Base-by-base conservation (phyloP, 1,139 yeast genomes). In the Meyerozyma carpophila region DNA sequence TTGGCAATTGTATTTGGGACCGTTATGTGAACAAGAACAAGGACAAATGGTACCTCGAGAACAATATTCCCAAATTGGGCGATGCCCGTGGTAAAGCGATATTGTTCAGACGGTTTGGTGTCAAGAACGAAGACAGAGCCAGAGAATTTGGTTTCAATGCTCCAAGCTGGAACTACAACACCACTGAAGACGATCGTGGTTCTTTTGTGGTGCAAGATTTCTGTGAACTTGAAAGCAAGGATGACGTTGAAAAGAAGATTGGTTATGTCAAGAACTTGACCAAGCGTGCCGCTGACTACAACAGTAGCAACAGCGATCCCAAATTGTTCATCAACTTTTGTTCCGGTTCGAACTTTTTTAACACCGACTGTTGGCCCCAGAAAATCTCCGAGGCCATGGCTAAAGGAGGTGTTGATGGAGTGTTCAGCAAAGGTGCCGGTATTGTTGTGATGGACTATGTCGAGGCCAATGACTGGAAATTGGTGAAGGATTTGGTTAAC, bases 351-450 rank as follows among this genome's bases (percentile, higher is more conserved):
- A 84, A 83, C 62, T 82, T 84, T 61, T 82, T 81, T 61, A 81
- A 83, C 62, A 79, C 75, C 43, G 75, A 69, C 44, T 84, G 89
- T 60, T 86, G 94, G 95, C 94, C 94, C 1, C 73, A 77, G 48
- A 73, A 76, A 52, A 79, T 84, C 47, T 79, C 90, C 29, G 64
- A 71, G 45, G 81, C 80, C 28, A 68, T 82, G 66, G 57, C 65
- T 21, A 57, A 66, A 40, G 68, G 73, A 37, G 67, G 73, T n/a
- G 65, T 84, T 46, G 68, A 72, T 39, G 70, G 73, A n/a, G 58
- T 66, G 20, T 75, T 83, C 55, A 73, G 68, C 29, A 74, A 68
- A 52, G 84, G 82, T 34, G 62, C 67, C 43, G 81, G 79, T 47
- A 81, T 89, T 37, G 68, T 84, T 43, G 79, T 86, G 29, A 66